Conservation (phyloP, 78 protist species). For the Chrysochromulina tobinii region DNA sequence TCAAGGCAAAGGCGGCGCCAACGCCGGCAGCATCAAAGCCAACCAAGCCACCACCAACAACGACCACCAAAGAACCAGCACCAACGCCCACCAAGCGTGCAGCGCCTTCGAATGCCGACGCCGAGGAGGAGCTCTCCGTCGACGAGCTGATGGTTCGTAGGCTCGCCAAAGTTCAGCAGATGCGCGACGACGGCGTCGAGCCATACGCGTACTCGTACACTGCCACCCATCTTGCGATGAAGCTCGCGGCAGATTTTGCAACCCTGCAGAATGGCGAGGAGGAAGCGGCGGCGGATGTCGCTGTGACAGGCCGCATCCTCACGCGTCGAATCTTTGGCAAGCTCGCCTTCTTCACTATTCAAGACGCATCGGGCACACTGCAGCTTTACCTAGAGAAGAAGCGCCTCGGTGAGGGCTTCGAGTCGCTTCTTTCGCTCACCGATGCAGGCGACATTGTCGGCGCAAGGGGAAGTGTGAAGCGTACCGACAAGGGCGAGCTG, state of each 20-base stretch:
- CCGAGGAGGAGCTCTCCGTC: neutral
- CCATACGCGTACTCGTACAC: slow-evolving; percentile 1
- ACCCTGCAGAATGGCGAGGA: neutral
- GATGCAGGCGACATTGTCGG: slow-evolving; percentile 63
- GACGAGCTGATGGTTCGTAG: neutral
- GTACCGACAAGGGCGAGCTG: slow-evolving; percentile 64
- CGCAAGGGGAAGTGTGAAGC: slow-evolving; percentile 41
- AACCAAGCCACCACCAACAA: neutral
- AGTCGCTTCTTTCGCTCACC: neutral
- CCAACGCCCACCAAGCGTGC: neutral
- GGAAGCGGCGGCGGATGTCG: neutral
- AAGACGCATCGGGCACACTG: neutral
- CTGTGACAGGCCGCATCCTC: slow-evolving; percentile 38
- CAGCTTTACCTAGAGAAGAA: slow-evolving; percentile 43
- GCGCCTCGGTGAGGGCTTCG: neutral
- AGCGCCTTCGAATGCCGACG: neutral
- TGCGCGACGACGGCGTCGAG: neutral
- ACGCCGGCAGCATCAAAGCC: neutral
- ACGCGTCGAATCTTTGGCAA: slow-evolving; percentile 40
- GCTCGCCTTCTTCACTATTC: slow-evolving; percentile 47
- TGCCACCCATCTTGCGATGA: neutral
- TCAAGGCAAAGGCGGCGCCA: neutral
- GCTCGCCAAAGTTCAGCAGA: neutral
- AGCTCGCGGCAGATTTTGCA: neutral
- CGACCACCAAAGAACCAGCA: neutral